phyloP scores from a whole-genome alignment of 2,329 filamentous ascomycete species.

The Kalmusia sp. region DNA sequence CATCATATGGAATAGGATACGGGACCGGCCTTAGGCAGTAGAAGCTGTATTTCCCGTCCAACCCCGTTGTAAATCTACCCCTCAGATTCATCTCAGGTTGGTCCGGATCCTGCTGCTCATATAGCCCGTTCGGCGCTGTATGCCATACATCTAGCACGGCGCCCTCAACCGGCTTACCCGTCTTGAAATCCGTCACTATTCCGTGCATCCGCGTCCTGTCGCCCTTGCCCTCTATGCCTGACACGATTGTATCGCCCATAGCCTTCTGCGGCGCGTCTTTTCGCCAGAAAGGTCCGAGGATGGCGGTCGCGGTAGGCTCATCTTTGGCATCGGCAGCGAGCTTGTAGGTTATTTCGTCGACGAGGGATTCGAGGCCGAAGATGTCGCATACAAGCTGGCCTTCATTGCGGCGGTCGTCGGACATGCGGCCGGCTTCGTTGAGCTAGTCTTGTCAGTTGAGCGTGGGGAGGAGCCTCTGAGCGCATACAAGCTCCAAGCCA shows the following conservation, averaged over 20 bases:
- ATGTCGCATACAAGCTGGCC: constrained; percentile 67
- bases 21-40: constrained; percentile 53
- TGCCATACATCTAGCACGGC: constrained; percentile 82
- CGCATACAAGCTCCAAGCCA: constrained; percentile 70
- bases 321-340: constrained; percentile 59
- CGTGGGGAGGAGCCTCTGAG: too few relatives aligned
- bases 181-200: constrained; percentile 62
- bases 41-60: constrained; percentile 65
- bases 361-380: constrained; percentile 65
- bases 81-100: constrained; percentile 78
- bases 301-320: constrained; percentile 73
- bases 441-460: constrained; percentile 44
- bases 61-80: constrained; percentile 73
- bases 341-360: constrained; percentile 82
- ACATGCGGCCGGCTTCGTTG: constrained; percentile 70
- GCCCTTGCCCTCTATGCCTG: constrained; percentile 54
- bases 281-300: constrained; percentile 86
- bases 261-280: constrained; percentile 72
- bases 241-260: constrained; percentile 73
- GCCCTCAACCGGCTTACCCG: constrained; percentile 68
- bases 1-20: constrained; percentile 64
- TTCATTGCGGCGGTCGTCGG: constrained; percentile 67
- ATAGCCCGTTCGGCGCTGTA: constrained; percentile 72
- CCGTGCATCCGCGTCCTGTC: constrained; percentile 72
- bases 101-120: constrained; percentile 74